A percentile compares a stretch with the other conserved stretches of the same genome.
These are phyloP conservation scores for Lipomyces sp. DNA, from an alignment of 805 yeast genomes.

Conservation along the genomic window DNA sequence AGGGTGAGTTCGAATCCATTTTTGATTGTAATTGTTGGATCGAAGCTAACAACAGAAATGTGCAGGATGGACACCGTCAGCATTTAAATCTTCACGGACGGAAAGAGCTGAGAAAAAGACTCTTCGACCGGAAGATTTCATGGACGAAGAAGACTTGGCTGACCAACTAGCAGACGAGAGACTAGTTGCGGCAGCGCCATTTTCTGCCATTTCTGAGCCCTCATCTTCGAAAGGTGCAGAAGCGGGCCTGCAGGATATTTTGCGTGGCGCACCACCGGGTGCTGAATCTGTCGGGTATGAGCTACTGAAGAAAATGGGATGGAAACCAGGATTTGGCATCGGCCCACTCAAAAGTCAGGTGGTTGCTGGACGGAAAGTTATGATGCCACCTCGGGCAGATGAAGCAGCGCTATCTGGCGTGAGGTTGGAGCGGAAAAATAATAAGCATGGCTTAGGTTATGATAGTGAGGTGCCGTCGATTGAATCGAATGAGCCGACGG, in stretches of 20 bases:
- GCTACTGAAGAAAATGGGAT: slow-evolving; percentile 75
- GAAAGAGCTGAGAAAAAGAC: slow-evolving; percentile 19
- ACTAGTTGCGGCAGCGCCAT: slow-evolving; percentile 30
- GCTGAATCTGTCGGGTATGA: slow-evolving; percentile 70
- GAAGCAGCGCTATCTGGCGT: not conserved
- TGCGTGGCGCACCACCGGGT: not conserved
- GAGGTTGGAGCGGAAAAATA: slow-evolving; percentile 4
- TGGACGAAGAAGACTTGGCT: slow-evolving; percentile 46
- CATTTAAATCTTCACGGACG: slow-evolving; percentile 39
- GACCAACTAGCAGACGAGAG: slow-evolving; percentile 36
- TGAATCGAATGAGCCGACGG: not conserved
- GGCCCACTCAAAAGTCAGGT: slow-evolving; percentile 76
- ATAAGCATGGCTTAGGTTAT: slow-evolving; percentile 38
- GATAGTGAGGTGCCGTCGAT: slow-evolving; percentile 18
- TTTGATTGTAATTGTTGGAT: not conserved
- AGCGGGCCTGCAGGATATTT: not conserved
- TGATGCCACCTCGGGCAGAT: slow-evolving; percentile 34
- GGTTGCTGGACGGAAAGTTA: slow-evolving; percentile 26
- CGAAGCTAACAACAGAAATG: not conserved
- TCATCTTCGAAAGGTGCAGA: too few species aligned
- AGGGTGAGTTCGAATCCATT: slow-evolving; percentile 36
- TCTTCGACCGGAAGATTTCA: slow-evolving; percentile 42
- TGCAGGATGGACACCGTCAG: slow-evolving; percentile 43
- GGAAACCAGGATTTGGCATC: slow-evolving; percentile 80
- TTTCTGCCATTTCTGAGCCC: slow-evolving; percentile 1